Evolutionary conservation across 352 stramenopile species (phyloP).

Genomic region (Globisporangium viniferum): DNA sequence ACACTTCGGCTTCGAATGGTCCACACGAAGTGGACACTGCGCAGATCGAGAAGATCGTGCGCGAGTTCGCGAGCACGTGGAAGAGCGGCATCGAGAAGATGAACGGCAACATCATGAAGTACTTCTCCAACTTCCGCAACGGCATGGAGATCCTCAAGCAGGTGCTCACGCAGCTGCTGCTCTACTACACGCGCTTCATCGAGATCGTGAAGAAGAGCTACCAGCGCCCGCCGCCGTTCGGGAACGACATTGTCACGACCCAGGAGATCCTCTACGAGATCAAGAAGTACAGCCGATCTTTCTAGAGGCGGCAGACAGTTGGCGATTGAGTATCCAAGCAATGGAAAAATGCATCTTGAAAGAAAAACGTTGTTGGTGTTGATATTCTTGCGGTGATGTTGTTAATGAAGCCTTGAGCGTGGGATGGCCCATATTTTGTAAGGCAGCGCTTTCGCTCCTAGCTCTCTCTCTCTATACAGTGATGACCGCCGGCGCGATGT

Average conservation of each 20-base stretch:
- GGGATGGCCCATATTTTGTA: not conserved
- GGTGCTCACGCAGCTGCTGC: conserved; percentile 95
- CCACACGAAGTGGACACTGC: conserved; percentile 71
- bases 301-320: conserved; percentile 42
- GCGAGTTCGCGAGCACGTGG: conserved; percentile 95
- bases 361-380: not conserved
- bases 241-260: conserved; percentile 93
- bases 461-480: conserved; percentile 6
- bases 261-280: conserved; percentile 97
- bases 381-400: not conserved
- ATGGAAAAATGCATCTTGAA: not conserved
- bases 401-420: not conserved
- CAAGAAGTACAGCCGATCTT: conserved; percentile 95
- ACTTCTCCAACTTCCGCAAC: conserved; percentile 98
- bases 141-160: conserved; percentile 99
- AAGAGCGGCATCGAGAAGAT: conserved; percentile 96
- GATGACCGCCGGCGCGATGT: conserved; percentile 47
- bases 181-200: conserved; percentile 99
- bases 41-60: conserved; percentile 93
- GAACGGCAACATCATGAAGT: conserved; percentile 96
- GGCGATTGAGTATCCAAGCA: not conserved
- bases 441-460: conserved; percentile 12
- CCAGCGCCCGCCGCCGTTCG: conserved; percentile 75
- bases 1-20: conserved; percentile 9
- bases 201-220: conserved; percentile 95